A percentile compares a stretch with the other conserved stretches of the same genome.
phyloP scores from a whole-genome alignment of 495 filamentous ascomycete species.

The Umbilicaria muhlenbergii region DNA sequence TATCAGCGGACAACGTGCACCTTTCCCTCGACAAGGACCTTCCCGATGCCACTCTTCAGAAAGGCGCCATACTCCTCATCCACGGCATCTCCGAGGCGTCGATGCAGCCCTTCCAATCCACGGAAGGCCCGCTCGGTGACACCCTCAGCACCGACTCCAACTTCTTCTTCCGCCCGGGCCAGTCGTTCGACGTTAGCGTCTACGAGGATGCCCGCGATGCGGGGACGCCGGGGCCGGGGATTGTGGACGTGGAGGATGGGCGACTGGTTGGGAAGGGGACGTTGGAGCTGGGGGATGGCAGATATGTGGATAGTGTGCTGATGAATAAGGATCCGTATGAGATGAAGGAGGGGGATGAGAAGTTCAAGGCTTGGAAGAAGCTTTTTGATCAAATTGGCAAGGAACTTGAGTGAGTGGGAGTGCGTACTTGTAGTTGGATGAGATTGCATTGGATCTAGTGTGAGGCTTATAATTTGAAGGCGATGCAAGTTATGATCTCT shows the following conservation, averaged over 20 bases:
- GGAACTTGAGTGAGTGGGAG: constrained; percentile 7
- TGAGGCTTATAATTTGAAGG: too few relatives aligned
- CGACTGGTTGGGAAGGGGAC: constrained; percentile 4
- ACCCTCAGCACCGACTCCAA: constrained; percentile 1
- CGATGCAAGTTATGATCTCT: too few relatives aligned
- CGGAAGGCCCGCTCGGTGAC: neutral
- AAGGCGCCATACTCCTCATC: constrained; percentile 13
- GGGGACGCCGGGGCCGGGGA: constrained; percentile 8
- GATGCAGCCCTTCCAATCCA: constrained; percentile 20
- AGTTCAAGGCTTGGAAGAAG: constrained; percentile 11
- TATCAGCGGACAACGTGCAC: constrained; percentile 14
- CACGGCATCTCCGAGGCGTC: constrained; percentile 15
- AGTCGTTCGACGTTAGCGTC: constrained; percentile 17
- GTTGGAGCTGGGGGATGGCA: constrained; percentile 4
- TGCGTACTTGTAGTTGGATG: too few relatives aligned
- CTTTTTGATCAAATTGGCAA: constrained; percentile 14
- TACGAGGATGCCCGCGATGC: constrained; percentile 14
- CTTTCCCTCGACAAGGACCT: constrained; percentile 6
- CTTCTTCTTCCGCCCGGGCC: constrained; percentile 21
- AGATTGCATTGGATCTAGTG: too few relatives aligned
- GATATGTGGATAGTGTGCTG: constrained; percentile 13
- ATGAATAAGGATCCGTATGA: constrained; percentile 17
- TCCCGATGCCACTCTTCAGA: constrained; percentile 3
- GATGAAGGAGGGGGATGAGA: constrained; percentile 2
- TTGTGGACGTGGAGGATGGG: constrained; percentile 7